Evolutionary conservation across 2,329 filamentous ascomycete genomes (phyloP).

Genomic region (Leptodontidium sp.): DNA sequence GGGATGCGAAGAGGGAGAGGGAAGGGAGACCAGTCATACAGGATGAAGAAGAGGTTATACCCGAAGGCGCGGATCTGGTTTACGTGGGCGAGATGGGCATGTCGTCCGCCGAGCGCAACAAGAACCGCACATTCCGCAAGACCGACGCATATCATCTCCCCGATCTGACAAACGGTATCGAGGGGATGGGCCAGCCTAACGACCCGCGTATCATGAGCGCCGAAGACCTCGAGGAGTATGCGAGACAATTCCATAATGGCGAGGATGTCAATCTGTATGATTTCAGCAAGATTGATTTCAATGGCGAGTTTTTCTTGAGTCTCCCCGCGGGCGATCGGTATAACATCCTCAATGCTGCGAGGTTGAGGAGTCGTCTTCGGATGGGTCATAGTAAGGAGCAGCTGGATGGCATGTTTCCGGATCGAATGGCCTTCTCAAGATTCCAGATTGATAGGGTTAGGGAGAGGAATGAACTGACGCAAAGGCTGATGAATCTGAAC

Average conservation of each 20-base stretch:
- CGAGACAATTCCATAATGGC: conserved; percentile 87
- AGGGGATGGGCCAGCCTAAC: conserved; percentile 86
- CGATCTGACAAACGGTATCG: conserved; percentile 79
- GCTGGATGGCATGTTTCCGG: conserved; percentile 93
- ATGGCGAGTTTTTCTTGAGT: conserved; percentile 93
- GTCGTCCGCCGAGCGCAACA: conserved; percentile 76
- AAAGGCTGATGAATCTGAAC: conserved; percentile 92
- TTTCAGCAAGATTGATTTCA: conserved; percentile 98
- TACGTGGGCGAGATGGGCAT: conserved; percentile 93
- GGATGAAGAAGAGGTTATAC: conserved; percentile 72
- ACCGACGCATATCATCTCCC: conserved; percentile 96
- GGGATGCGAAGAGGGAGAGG: conserved; percentile 46
- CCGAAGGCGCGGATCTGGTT: conserved; percentile 73
- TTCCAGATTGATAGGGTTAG: conserved; percentile 96
- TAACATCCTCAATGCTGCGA: conserved; percentile 95
- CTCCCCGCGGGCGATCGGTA: conserved; percentile 90
- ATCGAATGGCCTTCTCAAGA: conserved; percentile 94
- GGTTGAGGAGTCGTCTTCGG: conserved; percentile 84
- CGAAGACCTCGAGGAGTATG: conserved; percentile 93
- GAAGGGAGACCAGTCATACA: conserved; percentile 52
- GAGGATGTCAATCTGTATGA: conserved; percentile 94
- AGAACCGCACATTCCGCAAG: conserved; percentile 82
- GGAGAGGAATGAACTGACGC: conserved; percentile 93
- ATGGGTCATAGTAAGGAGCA: conserved; percentile 99
- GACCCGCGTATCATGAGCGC: conserved; percentile 97